Evolutionary conservation across 2,329 filamentous ascomycete genomes (phyloP).

Genomic region (Cladosporium velox): DNA sequence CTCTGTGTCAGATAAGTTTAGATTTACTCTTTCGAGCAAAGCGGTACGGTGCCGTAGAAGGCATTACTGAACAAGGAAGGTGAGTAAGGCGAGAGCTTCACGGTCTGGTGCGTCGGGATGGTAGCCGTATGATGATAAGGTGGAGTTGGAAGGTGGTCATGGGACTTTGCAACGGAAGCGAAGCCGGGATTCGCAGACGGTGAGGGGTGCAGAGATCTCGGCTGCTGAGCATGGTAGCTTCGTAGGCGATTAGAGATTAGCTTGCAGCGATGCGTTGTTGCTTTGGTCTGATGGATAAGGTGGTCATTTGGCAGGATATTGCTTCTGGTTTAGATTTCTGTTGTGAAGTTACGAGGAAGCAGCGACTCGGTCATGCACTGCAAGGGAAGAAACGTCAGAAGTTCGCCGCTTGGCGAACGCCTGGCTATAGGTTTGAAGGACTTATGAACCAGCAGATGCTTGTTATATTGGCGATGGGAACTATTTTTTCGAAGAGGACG

Average conservation of each 20-base stretch:
- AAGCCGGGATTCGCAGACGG: background rate
- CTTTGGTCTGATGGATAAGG: background rate
- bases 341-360: background rate
- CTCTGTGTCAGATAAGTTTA: background rate
- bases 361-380: background rate
- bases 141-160: background rate
- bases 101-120: background rate
- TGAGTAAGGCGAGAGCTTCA: background rate
- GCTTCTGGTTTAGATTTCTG: background rate
- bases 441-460: background rate
- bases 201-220: background rate
- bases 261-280: background rate
- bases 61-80: slow-evolving; percentile 13
- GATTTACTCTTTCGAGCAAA: slow-evolving; percentile 15
- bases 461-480: background rate
- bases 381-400: background rate
- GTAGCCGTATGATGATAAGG: background rate
- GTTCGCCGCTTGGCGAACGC: background rate
- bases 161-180: slow-evolving; percentile 1
- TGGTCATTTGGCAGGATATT: background rate
- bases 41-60: slow-evolving; percentile 16
- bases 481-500: background rate
- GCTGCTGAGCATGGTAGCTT: background rate
- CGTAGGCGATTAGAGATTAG: background rate
- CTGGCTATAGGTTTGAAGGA: background rate